phyloP scores from a whole-genome alignment of 495 filamentous ascomycete species.

The Aspergillus kassunensis region DNA sequence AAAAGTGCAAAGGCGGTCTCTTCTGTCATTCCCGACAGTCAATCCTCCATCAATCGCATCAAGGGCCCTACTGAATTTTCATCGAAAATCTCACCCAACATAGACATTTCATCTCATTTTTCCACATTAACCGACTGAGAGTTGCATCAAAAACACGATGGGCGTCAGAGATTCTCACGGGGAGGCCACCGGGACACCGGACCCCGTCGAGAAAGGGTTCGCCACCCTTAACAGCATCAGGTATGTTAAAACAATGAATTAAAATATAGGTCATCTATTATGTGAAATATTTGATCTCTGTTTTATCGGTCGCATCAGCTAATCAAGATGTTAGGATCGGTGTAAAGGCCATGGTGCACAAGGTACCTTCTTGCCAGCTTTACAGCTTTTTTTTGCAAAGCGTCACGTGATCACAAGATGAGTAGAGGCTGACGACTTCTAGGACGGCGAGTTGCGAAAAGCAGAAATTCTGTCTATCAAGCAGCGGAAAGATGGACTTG shows the following conservation, averaged over 20 bases:
- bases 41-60: constrained; percentile 20
- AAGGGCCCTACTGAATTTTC: constrained; percentile 20
- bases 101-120: constrained; percentile 25
- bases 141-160: constrained; percentile 29
- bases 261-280: too few species aligned
- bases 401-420: constrained; percentile 36
- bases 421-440: constrained; percentile 16
- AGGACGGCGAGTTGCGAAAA: constrained; percentile 82
- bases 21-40: constrained; percentile 15
- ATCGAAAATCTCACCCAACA: constrained; percentile 23
- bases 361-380: constrained; percentile 44
- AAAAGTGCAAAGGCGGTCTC: constrained; percentile 20
- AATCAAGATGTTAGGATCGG: constrained; percentile 55
- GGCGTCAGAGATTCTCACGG: constrained; percentile 44
- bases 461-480: constrained; percentile 91
- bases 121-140: neutral
- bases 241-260: too few species aligned
- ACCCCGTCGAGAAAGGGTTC: constrained; percentile 68
- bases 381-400: constrained; percentile 16
- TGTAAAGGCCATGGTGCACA: constrained; percentile 68
- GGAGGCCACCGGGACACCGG: constrained; percentile 53
- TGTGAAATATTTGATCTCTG: constrained; percentile 4
- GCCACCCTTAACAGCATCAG: constrained; percentile 74
- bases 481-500: constrained; percentile 74
- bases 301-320: constrained; percentile 48